A percentile compares a stretch with the other conserved stretches of the same genome.
These are phyloP conservation scores for Gossypium turneri DNA, from an alignment of 345 rosid species.

Conservation along the genomic window DNA sequence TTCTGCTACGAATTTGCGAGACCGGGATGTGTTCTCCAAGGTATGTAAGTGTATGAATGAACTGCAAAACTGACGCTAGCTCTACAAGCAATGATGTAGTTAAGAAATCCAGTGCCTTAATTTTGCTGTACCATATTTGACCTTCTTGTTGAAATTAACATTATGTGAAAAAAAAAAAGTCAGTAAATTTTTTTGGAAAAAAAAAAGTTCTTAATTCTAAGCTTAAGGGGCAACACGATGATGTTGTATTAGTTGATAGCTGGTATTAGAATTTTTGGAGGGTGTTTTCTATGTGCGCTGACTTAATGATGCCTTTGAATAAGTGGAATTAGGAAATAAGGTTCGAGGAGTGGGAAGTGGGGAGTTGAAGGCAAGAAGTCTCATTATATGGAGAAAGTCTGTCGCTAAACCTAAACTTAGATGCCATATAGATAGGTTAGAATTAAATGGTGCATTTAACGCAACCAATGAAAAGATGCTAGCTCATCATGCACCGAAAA, in stretches of 20 bases:
- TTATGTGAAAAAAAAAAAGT: background rate
- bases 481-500: background rate
- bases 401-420: background rate
- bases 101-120: background rate
- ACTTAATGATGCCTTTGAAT: background rate
- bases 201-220: background rate
- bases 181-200: background rate
- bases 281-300: background rate
- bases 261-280: background rate
- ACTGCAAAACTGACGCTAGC: background rate
- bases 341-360: background rate
- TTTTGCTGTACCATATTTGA: background rate
- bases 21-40: conserved; percentile 76
- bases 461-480: conserved; percentile 1
- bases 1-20: conserved; percentile 70
- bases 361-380: background rate
- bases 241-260: background rate
- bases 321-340: background rate
- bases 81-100: background rate
- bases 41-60: conserved; percentile 29
- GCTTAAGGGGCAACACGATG: background rate
- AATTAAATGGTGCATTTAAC: background rate
- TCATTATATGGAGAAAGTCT: background rate
- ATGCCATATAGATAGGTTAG: background rate
- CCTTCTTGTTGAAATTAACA: background rate